Evolutionary conservation across 129 eudicot species (phyloP).

Genomic region (Daucus carota): DH1_v3.0 NC_030386.2:29561001-29561500

Average conservation of each 20-base stretch:
- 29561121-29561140: not conserved
- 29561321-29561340: slow-evolving; percentile 40
- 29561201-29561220: slow-evolving; percentile 72
- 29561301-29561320: slow-evolving; percentile 97
- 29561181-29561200: slow-evolving; percentile 98
- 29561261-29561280: slow-evolving; percentile 78
- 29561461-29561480: slow-evolving; percentile 25
- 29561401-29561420: slow-evolving; percentile 88
- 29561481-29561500: slow-evolving; percentile 29
- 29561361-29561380: not conserved
- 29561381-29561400: not conserved
- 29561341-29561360: not conserved
- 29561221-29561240: slow-evolving; percentile 67
- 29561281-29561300: slow-evolving; percentile 88
- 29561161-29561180: slow-evolving; percentile 15
- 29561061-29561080: not conserved
- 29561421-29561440: slow-evolving; percentile 67
- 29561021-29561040: not conserved
- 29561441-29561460: slow-evolving; percentile 44
- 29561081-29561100: not conserved
- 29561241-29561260: slow-evolving; percentile 88
- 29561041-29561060: not conserved
- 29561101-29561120: not conserved
- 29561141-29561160: not conserved
- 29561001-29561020: not conserved